Base-by-base conservation (phyloP, 1,284 basidiomycete genomes). In the Phlebopus sp. region DNA sequence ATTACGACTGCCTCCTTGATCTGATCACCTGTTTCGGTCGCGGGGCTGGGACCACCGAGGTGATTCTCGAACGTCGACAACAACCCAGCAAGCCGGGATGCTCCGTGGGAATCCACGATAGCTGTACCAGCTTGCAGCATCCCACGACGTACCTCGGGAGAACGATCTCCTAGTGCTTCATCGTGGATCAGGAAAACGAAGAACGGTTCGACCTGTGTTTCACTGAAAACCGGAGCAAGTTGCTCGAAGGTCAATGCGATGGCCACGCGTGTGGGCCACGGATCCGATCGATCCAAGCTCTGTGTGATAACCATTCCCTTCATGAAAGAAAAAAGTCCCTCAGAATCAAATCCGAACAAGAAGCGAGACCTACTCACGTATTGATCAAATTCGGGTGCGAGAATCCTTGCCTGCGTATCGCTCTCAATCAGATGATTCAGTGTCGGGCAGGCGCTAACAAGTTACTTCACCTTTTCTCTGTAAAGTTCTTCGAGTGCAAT, bases 1-100 rank as follows among this genome's bases (percentile, higher is more conserved):
- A 99, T 93, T 50, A 99, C 90, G 2, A 96, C 86, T 0, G 94
- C 93, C 64, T 99, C 96, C 56, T 96, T 92, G 69, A 97, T 90
- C 54, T 86, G 82, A 67, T 97, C 94, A 4, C 82, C 82, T 0
- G 82, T 79, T 59, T 92, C 89, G 15, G 81, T 85, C 0, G 82
- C 77, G 3, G 81, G 70, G 38, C 75, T 76, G 1, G 82, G 69
- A n/a, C 75, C 71, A 1, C 76, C 78, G 17, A 99, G 79, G 65
- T 91, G 86, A 1, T 72, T 72, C 70, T 99, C 95, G 55, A 99
- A 97, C 59, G 89, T 81, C 14, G 78, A 71, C 56, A 99, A 92
- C 37, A 99, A 79, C 4, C 78, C 79, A 10, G 87, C 77, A 5
- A 97, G 77, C 23, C 81, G 79, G 34, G 78, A 73, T 6, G 81